Base-by-base conservation (phyloP, 768 basidiomycete genomes). In the Phanerochaete sordida region DNA sequence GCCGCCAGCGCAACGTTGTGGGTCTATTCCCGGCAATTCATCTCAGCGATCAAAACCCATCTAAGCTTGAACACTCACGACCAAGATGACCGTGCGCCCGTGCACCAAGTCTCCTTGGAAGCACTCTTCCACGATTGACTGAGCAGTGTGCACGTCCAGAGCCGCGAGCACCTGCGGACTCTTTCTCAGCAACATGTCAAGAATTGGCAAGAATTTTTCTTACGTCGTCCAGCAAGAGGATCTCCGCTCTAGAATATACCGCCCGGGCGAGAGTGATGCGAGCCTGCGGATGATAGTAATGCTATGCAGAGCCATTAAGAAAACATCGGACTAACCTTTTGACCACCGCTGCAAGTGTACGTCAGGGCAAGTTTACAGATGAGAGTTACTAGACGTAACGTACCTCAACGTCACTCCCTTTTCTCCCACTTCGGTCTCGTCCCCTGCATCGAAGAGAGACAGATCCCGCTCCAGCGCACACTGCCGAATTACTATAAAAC, bases 381-480 rank as follows among this genome's bases (percentile, higher is more conserved):
- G n/a, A n/a, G n/a, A n/a, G n/a, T n/a, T n/a, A n/a, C n/a, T n/a
- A n/a, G n/a, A n/a, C n/a, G n/a, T n/a, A n/a, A n/a, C n/a, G n/a
- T n/a, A n/a, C n/a, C n/a, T n/a, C n/a, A n/a, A n/a, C n/a, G n/a
- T n/a, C n/a, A 82, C 62, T 6, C 84, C 84, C 66, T 82, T 84
- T 61, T 86, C 84, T 12, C 84, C 84, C n/a, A 86, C 79, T 62
- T 83, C 82, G 7, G 82, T 82, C 56, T 73, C 55, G 60, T 83
- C 82, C 0, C 82, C 81, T 15, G 79, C 79, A 24, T 79, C 71
- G 60, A 82, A 79, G 24, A 84, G 64, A 30, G 66, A 72, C 3
- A 84, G 68, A 62, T 84, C 82, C 21, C 76, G 76, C 47, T 73
- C 69, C 19, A 82, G 65, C 8, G 73, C 74, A 46, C 76, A 77